These are phyloP conservation scores for Coemansia sp. DNA, from an alignment of 192 early-diverging fungal genomes.

Conservation along the genomic window DNA sequence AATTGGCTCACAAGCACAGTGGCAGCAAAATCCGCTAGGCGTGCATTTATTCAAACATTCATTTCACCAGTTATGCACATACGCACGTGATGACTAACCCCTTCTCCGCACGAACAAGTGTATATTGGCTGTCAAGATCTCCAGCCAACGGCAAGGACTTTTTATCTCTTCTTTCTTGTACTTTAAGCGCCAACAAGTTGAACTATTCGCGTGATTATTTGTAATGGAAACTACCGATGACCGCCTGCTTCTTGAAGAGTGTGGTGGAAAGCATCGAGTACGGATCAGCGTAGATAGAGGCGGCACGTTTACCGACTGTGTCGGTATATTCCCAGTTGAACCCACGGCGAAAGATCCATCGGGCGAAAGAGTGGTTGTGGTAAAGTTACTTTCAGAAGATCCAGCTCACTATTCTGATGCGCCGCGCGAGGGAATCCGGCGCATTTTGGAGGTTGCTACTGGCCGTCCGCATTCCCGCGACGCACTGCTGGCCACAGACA, in stretches of 20 bases:
- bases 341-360: constrained; percentile 31
- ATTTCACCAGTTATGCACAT: neutral
- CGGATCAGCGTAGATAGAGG: constrained; percentile 83
- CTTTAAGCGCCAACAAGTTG: neutral
- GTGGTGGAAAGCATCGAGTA: constrained; percentile 20
- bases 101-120: neutral
- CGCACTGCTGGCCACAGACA: constrained; percentile 67
- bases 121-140: no score
- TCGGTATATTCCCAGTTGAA: constrained; percentile 67
- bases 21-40: no score
- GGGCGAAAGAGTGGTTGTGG: constrained; percentile 62
- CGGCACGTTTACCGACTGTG: constrained; percentile 97
- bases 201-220: neutral
- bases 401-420: constrained; percentile 89
- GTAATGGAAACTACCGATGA: constrained; percentile 5
- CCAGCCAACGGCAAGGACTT: no score
- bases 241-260: constrained; percentile 8
- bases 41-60: no score
- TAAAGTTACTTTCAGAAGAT: constrained; percentile 92
- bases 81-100: neutral
- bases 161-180: neutral
- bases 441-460: constrained; percentile 78
- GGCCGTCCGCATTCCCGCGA: constrained; percentile 67
- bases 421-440: constrained; percentile 89
- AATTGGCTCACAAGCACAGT: no score